A percentile compares a stretch with the other conserved stretches of the same genome.
Conservation (phyloP, 163 green algal species). For the Scenedesmus sp. region DNA sequence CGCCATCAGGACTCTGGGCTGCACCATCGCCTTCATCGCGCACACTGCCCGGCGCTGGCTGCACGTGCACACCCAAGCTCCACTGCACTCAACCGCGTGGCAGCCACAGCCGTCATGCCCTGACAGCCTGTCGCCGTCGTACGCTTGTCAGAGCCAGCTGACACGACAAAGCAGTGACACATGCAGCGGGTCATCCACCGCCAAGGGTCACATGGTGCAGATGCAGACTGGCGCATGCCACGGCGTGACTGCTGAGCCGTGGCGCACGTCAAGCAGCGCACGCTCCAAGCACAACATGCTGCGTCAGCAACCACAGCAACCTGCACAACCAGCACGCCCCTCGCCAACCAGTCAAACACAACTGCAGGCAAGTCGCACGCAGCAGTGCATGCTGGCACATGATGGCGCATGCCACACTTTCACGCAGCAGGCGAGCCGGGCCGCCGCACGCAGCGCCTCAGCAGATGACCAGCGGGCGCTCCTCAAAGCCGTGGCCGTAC, state of each 20-base stretch:
- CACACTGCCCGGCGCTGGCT: not conserved
- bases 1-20: not conserved
- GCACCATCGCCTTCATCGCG: not conserved
- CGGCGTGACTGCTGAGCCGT: not conserved
- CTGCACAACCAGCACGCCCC: too few relatives aligned
- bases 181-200: too few relatives aligned
- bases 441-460: conserved; percentile 23
- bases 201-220: not conserved
- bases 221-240: not conserved
- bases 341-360: not conserved
- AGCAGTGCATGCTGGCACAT: not conserved
- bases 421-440: not conserved
- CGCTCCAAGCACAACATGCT: not conserved
- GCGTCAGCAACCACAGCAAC: not conserved
- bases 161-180: not conserved
- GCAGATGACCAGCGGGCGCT: conserved; percentile 55
- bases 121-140: too few relatives aligned
- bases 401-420: not conserved
- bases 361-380: not conserved
- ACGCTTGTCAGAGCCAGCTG: too few relatives aligned
- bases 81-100: not conserved
- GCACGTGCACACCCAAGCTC: not conserved
- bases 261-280: not conserved
- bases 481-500: conserved; percentile 55
- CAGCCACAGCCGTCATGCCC: too few relatives aligned